Base-by-base conservation (phyloP, 352 stramenopile genomes). In the Phytophthora cajani region DNA sequence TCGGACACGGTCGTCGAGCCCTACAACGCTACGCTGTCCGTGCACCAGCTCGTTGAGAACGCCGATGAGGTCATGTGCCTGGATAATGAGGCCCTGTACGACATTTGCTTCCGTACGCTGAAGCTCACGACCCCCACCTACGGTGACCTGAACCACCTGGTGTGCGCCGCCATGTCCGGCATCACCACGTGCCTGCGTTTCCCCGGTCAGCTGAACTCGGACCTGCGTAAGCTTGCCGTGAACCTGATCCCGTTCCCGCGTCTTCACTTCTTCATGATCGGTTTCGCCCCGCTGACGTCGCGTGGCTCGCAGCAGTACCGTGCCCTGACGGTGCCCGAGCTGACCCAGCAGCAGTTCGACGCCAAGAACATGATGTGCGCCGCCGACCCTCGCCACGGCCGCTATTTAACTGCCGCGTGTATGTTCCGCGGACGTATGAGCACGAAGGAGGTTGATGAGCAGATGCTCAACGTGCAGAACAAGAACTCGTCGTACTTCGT, bases 331-430 rank as follows among this genome's bases (percentile, higher is more conserved):
- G 98, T 99, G 5, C 96, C 98, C 9, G 98, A 99, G 85, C 83
- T 99, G 46, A 99, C 98, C 33, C 89, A 99, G 77, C 97, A 99
- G 81, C 94, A 98, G 71, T 99, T 99, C 74, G 98, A 99, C 78
- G 97, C 98, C 33, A 99, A 99, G 90, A 99, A 99, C 85, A 99
- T 99, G 98, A 99, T 99, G 98, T 99, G 97, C 72, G 97, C 97
- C 47, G 94, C 96, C 49, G 98, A 99, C 87, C 98, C 98, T 79
- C 97, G 98, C 74, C 98, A 99, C 79, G 98, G 98, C 80, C 96
- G 97, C 68, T 99, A 99, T 94, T 91, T 99, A 72, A 99, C 98
- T 42, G 98, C 97, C 64, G 95, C 97, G n/a, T 98, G 97, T 89
- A 99, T 99, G 91, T 99, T 99, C 97, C 97, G 98, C 86, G 98